phyloP scores from a whole-genome alignment of 495 filamentous ascomycete species.

The Hypoxylon fuscum region DNA sequence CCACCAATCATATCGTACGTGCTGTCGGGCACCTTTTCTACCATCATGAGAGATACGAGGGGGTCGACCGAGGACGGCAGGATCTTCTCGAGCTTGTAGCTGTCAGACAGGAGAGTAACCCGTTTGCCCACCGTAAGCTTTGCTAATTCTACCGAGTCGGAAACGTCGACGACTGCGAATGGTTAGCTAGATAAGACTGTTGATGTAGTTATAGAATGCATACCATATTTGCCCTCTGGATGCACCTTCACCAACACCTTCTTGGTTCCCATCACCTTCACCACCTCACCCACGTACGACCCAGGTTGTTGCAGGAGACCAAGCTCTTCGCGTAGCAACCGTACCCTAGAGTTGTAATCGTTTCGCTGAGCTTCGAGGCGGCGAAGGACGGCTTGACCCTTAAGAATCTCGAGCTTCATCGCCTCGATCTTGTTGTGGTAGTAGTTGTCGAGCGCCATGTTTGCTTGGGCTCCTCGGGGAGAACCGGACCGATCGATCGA shows the following conservation, averaged over 20 bases:
- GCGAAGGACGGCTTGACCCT: conserved; percentile 93
- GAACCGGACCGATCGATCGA: not conserved
- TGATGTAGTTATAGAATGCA: conserved; percentile 35
- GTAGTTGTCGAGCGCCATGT: conserved; percentile 98
- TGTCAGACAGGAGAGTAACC: conserved; percentile 93
- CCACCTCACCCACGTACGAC: conserved; percentile 98
- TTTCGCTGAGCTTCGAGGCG: conserved; percentile 98
- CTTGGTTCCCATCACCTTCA: conserved; percentile 99
- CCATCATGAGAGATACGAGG: conserved; percentile 99
- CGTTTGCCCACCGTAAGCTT: conserved; percentile 98
- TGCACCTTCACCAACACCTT: conserved; percentile 99
- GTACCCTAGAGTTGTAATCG: conserved; percentile 98
- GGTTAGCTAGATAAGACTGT: conserved; percentile 17
- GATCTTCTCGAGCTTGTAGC: conserved; percentile 98
- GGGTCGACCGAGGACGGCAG: conserved; percentile 97
- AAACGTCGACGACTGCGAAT: conserved; percentile 87
- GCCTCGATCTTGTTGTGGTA: conserved; percentile 99
- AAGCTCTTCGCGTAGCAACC: conserved; percentile 93
- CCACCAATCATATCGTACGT: conserved; percentile 99
- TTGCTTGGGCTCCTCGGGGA: conserved; percentile 53
- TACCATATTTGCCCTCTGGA: conserved; percentile 99
- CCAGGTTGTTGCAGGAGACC: conserved; percentile 96
- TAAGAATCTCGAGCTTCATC: conserved; percentile 99
- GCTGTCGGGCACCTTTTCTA: conserved; percentile 99
- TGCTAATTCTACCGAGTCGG: conserved; percentile 90